Evolutionary conservation across 805 yeast species (phyloP), one percentile per base, ranked within the genome.

Genomic region (Yarrowia sp.): DNA sequence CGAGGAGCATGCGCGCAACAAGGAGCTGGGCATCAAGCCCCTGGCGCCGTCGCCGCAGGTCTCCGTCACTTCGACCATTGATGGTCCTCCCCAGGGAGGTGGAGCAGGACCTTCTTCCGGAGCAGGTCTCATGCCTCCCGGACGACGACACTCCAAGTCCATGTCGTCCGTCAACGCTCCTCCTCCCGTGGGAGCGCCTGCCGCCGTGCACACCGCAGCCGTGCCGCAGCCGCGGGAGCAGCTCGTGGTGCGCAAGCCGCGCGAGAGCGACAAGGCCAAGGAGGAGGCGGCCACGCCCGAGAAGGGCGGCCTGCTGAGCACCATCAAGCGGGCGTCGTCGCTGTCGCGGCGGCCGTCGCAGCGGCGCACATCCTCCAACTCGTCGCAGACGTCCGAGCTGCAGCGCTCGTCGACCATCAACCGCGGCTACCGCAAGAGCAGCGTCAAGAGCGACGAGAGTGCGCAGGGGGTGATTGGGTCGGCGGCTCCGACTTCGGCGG

Each of bases 1-100:
- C 18, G 62, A 64, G 18, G 70, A 69, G 60, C 73, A 73, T 62
- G 73, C 51, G 2, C 51, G 42, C 1, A 58, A 58, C 42, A 41
- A 42, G 33, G 42, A 44, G 41, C 31, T 33, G 13, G 62, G 62
- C 7, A 44, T 58, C 47, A 55, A 38, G 22, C 46, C 47, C n/a
- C 38, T 39, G 46, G 35, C 47, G 5, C 61, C 61, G 12, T 38
- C 61, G 3, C 61, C 61, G 9, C 61, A 38, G 47, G 61, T 39
- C 10, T 21, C 29, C 6, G 55, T 47, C n/a, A 47, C 55, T 14
- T 47, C 55, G 1, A 47, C 55, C 4, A 47, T 47, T 32, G n/a
- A n/a, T n/a, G n/a, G n/a, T n/a, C 12, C 44, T 0, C 29, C n/a
- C 27, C 10, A 19, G 18, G 55, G 27, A 12, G 22, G 24, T 14